Evolutionary conservation across 176 grass and related monocot species (phyloP), one percentile per base, ranked within the genome.

Genomic region (Echinochloa phyllopogon): DNA sequence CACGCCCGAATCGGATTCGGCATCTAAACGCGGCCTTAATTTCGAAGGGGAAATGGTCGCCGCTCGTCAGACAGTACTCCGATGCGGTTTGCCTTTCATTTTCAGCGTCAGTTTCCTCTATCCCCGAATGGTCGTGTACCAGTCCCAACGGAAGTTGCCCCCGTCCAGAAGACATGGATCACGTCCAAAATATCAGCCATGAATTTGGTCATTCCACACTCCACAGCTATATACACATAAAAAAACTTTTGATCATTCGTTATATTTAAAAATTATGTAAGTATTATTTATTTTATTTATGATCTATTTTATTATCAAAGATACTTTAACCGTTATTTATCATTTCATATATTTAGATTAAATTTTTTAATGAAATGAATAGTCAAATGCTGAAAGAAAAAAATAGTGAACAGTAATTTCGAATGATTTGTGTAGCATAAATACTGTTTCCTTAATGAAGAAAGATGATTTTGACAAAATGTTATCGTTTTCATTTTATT

Each of bases 61-160:
- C 29, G 2, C 29, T 33, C 29, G 6, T 20, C 21, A 3, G 3
- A 59, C 58, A 14, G 11, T 48, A 38, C 43, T 75, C 62, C n/a
- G 24, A 41, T 86, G 63, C 23, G 13, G 88, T 60, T 89, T 53
- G 63, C 25, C 83, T 81, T 76, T 86, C 83, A 37, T 86, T 86
- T 76, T 89, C 83, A 64, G 38, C 38, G 18, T 82, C 25, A 33
- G 72, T 82, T 77, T 79, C 72, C 45, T 76, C 38, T 77, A 15
- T 0, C 13, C 13, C n/a, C 57, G n/a, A 60, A 60, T 24, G 57
- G 64, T 15, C 77, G 80, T 44, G 76, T 44, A 17, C 50, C 10
- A 39, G 78, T 81, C 21, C 51, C 76, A 17, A 15, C 82, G 61
- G 76, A 45, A 8, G 61, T 58, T 41, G 8, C 75, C 1, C 20